phyloP scores from a whole-genome alignment of 345 rosid genomes.

The Streptanthus diversifolius region DNA sequence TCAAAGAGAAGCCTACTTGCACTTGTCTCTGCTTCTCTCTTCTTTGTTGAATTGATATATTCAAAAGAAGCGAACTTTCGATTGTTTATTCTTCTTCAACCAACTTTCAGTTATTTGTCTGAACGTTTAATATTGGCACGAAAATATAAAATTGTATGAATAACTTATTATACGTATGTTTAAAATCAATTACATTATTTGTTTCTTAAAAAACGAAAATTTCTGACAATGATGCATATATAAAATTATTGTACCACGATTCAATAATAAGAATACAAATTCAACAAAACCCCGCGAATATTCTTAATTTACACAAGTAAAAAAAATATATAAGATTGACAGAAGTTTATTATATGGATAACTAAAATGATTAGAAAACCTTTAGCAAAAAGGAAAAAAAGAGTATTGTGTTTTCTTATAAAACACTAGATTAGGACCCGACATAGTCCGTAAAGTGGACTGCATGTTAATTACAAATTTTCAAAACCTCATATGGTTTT shows the following conservation, averaged over 20 bases:
- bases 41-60: constrained; percentile 37
- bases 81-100: neutral
- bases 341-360: too few species aligned
- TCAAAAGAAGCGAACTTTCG: neutral
- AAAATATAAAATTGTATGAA: neutral
- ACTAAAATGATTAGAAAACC: too few species aligned
- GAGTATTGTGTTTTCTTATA: too few species aligned
- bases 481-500: neutral
- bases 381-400: too few species aligned
- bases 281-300: neutral
- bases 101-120: neutral
- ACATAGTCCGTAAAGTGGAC: too few species aligned
- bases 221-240: neutral
- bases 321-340: too few species aligned
- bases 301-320: neutral
- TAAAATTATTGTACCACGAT: too few species aligned
- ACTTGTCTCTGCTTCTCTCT: constrained; percentile 60
- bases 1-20: constrained; percentile 57
- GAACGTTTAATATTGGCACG: neutral
- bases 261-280: neutral
- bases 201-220: too few species aligned
- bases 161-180: neutral
- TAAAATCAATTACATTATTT: neutral
- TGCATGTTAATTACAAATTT: too few species aligned
- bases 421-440: too few species aligned